Base-by-base conservation (phyloP, 1,284 basidiomycete genomes). In the Tilletia indica region DNA sequence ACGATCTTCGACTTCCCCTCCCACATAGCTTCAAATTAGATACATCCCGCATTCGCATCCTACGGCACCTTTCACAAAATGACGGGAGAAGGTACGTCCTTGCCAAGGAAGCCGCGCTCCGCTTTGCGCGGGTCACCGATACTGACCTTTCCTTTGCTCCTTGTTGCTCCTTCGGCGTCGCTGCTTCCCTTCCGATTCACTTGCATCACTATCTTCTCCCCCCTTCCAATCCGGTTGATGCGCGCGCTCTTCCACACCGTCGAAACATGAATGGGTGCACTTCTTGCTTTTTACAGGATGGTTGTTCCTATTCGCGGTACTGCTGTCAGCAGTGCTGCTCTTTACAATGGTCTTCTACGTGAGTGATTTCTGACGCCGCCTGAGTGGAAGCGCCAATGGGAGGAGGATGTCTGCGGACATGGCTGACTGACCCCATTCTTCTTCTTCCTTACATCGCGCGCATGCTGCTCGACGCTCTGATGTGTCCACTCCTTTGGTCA, bases 261-360 rank as follows among this genome's bases (percentile, higher is more conserved):
- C 25, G 25, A 31, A 31, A 31, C 25, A 31, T 31, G 25, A 31
- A 31, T 31, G 25, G 25, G 25, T 31, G 2, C 25, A 31, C 25
- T 31, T 31, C 25, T 54, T 16, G 36, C 19, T n/a, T 38, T 19
- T 21, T 14, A 47, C 64, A 47, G 25, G 42, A 25, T 68, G 82
- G 82, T 77, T 83, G 16, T 83, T 79, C 74, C 77, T 83, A 54
- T 72, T 83, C 49, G 79, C 82, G 67, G 81, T 83, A 68, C 75
- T 83, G 71, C 73, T 83, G 48, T 76, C 82, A 61, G 82, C 82
- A 42, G 78, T 77, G 51, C 77, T 83, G 42, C 79, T 83, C 51
- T 83, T 83, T 71, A 82, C 82, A 49, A 83, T 83, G 82, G 82
- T 83, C 70, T 83, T 83, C 75, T 82, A 81, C 72, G 80, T 82